These are phyloP conservation scores for Clonostachys chloroleuca DNA, from an alignment of 2,329 filamentous ascomycete genomes.

Conservation along the genomic window DNA sequence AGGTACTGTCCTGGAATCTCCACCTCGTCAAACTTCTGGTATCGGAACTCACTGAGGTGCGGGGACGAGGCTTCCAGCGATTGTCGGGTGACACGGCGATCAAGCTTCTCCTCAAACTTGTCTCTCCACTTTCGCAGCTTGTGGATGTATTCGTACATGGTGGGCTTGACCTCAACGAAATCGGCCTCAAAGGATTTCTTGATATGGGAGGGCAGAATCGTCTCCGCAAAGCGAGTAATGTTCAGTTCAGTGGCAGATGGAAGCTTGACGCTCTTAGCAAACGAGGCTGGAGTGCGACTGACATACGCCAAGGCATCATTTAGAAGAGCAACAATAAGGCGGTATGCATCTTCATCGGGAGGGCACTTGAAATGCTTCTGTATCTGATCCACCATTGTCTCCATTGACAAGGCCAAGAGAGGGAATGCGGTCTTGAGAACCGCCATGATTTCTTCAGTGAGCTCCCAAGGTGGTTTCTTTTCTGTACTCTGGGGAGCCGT, in stretches of 20 bases:
- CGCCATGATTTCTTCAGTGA: slow-evolving; percentile 92
- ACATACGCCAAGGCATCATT: slow-evolving; percentile 95
- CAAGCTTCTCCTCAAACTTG: slow-evolving; percentile 96
- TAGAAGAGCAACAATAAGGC: slow-evolving; percentile 92
- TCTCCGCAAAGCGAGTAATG: slow-evolving; percentile 94
- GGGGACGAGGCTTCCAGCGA: slow-evolving; percentile 84
- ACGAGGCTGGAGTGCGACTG: slow-evolving; percentile 78
- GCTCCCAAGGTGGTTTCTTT: slow-evolving; percentile 89
- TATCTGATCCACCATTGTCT: slow-evolving; percentile 99
- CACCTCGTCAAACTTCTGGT: slow-evolving; percentile 97
- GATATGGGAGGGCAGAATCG: slow-evolving; percentile 90
- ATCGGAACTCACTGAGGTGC: slow-evolving; percentile 92
- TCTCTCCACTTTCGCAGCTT: slow-evolving; percentile 94
- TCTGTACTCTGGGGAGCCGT: slow-evolving; percentile 12
- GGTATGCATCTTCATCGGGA: slow-evolving; percentile 95
- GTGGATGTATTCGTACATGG: slow-evolving; percentile 98
- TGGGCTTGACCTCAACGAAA: slow-evolving; percentile 91
- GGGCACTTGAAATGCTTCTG: slow-evolving; percentile 99
- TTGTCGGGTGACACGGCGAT: slow-evolving; percentile 69
- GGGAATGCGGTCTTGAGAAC: slow-evolving; percentile 97
- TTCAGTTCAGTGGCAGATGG: slow-evolving; percentile 90
- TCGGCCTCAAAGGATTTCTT: slow-evolving; percentile 96
- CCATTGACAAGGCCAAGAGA: slow-evolving; percentile 92
- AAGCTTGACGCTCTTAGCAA: slow-evolving; percentile 87
- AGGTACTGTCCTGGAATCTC: slow-evolving; percentile 97